These are phyloP conservation scores for Suillus weaverae DNA, from an alignment of 768 basidiomycete genomes.

Conservation along the genomic window DNA sequence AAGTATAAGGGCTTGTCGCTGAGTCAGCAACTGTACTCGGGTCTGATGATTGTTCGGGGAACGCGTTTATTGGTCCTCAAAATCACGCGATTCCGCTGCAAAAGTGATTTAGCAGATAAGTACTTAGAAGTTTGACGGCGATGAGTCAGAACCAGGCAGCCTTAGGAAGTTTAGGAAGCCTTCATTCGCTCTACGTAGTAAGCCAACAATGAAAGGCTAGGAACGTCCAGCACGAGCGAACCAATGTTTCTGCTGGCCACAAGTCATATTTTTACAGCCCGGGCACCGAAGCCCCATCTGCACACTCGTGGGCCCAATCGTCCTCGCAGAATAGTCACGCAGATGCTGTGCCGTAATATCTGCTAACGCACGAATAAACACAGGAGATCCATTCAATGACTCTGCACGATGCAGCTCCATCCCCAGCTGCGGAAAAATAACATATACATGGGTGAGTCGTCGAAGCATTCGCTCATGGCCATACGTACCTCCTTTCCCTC, in stretches of 20 bases:
- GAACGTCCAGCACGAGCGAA: constrained; percentile 72
- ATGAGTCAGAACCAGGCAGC: background rate
- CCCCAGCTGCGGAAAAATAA: constrained; percentile 61
- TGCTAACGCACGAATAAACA: constrained; percentile 92
- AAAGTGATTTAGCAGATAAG: background rate
- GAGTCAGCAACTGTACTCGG: constrained; percentile 25
- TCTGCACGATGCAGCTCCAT: constrained; percentile 87
- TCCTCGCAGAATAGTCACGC: constrained; percentile 55
- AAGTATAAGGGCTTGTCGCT: constrained; percentile 13
- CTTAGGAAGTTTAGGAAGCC: background rate
- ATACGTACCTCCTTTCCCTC: constrained; percentile 83
- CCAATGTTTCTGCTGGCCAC: constrained; percentile 86
- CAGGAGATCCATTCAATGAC: constrained; percentile 92
- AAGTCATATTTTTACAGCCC: constrained; percentile 88
- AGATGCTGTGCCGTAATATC: constrained; percentile 87
- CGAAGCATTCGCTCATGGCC: background rate
- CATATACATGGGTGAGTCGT: constrained; percentile 7
- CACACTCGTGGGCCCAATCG: constrained; percentile 60
- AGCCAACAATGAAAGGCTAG: constrained; percentile 20
- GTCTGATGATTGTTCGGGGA: background rate
- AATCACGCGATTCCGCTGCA: background rate
- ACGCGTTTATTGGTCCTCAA: background rate
- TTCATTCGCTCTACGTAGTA: background rate
- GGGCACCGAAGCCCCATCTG: constrained; percentile 91
- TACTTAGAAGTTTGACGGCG: background rate